Percentiles rank a stretch among this genome's conserved stretches.
Conservation (phyloP, 805 yeast species). For the Sungouiozyma intestinalis region DNA sequence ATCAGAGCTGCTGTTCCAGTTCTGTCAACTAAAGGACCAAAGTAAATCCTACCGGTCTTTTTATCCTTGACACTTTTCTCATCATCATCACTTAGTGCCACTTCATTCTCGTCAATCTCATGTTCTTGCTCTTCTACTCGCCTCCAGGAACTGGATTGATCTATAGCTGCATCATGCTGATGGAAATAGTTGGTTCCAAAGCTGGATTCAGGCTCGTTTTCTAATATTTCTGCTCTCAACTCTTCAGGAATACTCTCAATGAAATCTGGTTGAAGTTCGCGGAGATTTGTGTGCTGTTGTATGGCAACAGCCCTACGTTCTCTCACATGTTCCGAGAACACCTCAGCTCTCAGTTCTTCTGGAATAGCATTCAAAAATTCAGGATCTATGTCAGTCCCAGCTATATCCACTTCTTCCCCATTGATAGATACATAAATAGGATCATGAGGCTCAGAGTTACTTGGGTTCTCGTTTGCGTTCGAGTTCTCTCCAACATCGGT, state of each 20-base stretch:
- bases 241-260: slow-evolving; percentile 67
- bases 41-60: slow-evolving; percentile 24
- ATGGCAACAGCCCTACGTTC: slow-evolving; percentile 57
- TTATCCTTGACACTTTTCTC: slow-evolving; percentile 4
- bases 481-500: slow-evolving; percentile 5
- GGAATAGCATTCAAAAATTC: slow-evolving; percentile 84
- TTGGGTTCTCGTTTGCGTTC: slow-evolving; percentile 4
- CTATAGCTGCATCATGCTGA: slow-evolving; percentile 10
- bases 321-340: slow-evolving; percentile 70
- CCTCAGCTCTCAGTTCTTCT: slow-evolving; percentile 88
- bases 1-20: slow-evolving; percentile 65
- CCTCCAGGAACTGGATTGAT: slow-evolving; percentile 5
- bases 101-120: slow-evolving; percentile 5
- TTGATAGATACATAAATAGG: slow-evolving; percentile 68
- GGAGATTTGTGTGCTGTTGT: slow-evolving; percentile 33
- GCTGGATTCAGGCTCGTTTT: slow-evolving; percentile 34
- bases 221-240: slow-evolving; percentile 51
- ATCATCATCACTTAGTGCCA: slow-evolving; percentile 5
- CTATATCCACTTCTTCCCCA: slow-evolving; percentile 69
- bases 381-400: slow-evolving; percentile 88
- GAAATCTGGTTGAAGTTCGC: slow-evolving; percentile 73
- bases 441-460: slow-evolving; percentile 19
- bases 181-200: slow-evolving; percentile 8
- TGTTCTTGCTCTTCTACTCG: slow-evolving; percentile 6
- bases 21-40: slow-evolving; percentile 63